phyloP scores from a whole-genome alignment of 257 asterid genomes.

The Gynochthodes officinalis region DNA sequence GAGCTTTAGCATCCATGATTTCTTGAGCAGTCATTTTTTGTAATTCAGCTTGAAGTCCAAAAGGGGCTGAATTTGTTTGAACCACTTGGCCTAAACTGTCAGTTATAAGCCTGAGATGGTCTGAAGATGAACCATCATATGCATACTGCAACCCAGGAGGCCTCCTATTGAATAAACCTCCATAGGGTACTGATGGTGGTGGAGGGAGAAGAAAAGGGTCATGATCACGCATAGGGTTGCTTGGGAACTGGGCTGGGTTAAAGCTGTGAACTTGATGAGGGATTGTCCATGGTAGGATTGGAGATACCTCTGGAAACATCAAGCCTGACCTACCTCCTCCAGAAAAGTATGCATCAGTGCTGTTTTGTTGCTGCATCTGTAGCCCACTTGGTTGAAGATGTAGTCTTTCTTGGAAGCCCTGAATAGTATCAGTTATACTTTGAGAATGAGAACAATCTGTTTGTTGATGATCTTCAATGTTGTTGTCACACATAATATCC shows the following conservation, averaged over 20 bases:
- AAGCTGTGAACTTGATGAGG: slow-evolving; percentile 42
- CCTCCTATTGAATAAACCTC: slow-evolving; percentile 38
- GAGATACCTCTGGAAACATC: slow-evolving; percentile 46
- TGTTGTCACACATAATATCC: slow-evolving; percentile 35
- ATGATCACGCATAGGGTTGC: slow-evolving; percentile 31
- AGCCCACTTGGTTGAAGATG: slow-evolving; percentile 14
- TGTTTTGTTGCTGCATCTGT: slow-evolving; percentile 43
- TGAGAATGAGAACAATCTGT: slow-evolving; percentile 20
- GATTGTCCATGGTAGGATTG: slow-evolving; percentile 62
- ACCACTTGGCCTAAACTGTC: slow-evolving; percentile 49
- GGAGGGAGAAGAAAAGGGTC: slow-evolving; percentile 68
- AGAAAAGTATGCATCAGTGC: slow-evolving; percentile 28
- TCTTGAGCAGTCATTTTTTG: slow-evolving; percentile 91
- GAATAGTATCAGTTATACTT: slow-evolving; percentile 22
- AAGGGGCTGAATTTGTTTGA: slow-evolving; percentile 46
- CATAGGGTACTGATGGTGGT: slow-evolving; percentile 40
- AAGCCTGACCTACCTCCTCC: slow-evolving; percentile 28
- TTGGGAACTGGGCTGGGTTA: slow-evolving; percentile 32
- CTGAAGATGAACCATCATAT: slow-evolving; percentile 39
- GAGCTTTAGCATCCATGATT: slow-evolving; percentile 91
- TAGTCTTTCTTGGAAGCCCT: slow-evolving; percentile 45
- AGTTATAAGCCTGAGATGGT: slow-evolving; percentile 33
- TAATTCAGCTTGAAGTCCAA: slow-evolving; percentile 84
- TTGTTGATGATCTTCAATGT: slow-evolving; percentile 31
- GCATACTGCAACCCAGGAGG: slow-evolving; percentile 38